Conservation (phyloP, 2,329 filamentous ascomycete species). For the Venturiaceae sp. region DNA sequence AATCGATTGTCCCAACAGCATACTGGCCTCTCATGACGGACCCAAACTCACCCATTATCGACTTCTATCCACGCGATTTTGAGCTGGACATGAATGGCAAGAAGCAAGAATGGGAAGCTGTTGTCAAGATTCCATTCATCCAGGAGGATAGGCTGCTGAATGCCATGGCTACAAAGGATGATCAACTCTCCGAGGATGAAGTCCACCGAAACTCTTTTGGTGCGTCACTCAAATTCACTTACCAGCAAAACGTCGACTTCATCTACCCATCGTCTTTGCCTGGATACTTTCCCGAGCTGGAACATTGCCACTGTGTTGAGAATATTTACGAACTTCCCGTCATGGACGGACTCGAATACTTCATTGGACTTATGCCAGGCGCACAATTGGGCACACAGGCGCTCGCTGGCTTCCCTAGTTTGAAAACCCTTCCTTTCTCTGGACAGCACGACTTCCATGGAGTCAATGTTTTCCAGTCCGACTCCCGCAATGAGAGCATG, state of each 20-base stretch:
- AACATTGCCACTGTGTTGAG: constrained; percentile 81
- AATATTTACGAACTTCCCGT: constrained; percentile 94
- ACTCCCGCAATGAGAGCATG: constrained; percentile 95
- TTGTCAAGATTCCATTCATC: constrained; percentile 98
- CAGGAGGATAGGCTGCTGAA: constrained; percentile 76
- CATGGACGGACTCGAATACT: constrained; percentile 79
- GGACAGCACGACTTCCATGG: constrained; percentile 78
- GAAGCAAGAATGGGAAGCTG: constrained; percentile 99
- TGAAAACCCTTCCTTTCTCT: constrained; percentile 76
- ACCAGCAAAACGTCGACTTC: constrained; percentile 66
- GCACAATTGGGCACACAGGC: constrained; percentile 73
- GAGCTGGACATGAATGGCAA: constrained; percentile 99
- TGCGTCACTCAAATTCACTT: constrained; percentile 86
- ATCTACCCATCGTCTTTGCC: constrained; percentile 79
- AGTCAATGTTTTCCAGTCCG: constrained; percentile 89
- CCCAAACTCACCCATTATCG: constrained; percentile 81
- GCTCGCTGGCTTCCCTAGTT: constrained; percentile 86
- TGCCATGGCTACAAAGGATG: constrained; percentile 80
- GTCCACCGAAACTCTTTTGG: constrained; percentile 81
- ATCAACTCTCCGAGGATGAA: constrained; percentile 67
- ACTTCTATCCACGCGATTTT: constrained; percentile 96
- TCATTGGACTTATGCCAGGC: constrained; percentile 73
- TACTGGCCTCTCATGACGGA: constrained; percentile 94
- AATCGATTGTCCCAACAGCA: constrained; percentile 80
- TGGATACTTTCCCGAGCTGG: constrained; percentile 82